phyloP scores from a whole-genome alignment of 768 basidiomycete species.

The Rhizopogon sp. region DNA sequence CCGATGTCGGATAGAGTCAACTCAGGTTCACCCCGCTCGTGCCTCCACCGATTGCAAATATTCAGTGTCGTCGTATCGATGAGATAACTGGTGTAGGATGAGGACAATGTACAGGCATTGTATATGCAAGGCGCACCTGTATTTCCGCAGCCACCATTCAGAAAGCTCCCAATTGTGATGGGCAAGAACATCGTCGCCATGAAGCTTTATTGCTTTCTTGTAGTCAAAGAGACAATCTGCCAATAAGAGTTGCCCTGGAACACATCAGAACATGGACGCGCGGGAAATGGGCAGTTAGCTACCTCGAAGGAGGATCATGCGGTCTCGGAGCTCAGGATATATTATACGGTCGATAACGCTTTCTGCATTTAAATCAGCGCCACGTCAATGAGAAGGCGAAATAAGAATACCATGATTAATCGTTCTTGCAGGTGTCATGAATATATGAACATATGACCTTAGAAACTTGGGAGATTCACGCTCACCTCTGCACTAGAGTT shows the following conservation, averaged over 20 bases:
- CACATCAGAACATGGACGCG: slow-evolving; percentile 5
- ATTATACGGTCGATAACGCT: slow-evolving; percentile 88
- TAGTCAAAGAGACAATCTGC: slow-evolving; percentile 78
- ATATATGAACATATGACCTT: background rate
- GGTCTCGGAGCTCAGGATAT: slow-evolving; percentile 85
- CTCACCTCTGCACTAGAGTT: slow-evolving; percentile 79
- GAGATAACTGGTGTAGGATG: slow-evolving; percentile 52
- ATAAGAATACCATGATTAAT: slow-evolving; percentile 72
- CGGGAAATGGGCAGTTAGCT: slow-evolving; percentile 13
- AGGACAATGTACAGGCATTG: background rate
- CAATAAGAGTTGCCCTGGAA: slow-evolving; percentile 69
- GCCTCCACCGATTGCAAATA: slow-evolving; percentile 84
- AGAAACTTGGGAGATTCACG: background rate
- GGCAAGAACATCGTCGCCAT: slow-evolving; percentile 89
- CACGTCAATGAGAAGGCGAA: background rate
- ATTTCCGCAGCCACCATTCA: slow-evolving; percentile 79
- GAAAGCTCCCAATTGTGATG: slow-evolving; percentile 88
- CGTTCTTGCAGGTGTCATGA: slow-evolving; percentile 41
- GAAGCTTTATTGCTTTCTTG: slow-evolving; percentile 62
- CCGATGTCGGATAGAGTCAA: slow-evolving; percentile 53
- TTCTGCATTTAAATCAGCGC: slow-evolving; percentile 41
- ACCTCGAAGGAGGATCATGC: slow-evolving; percentile 88
- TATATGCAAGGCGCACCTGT: slow-evolving; percentile 44
- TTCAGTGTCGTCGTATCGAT: slow-evolving; percentile 67
- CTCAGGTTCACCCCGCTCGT: slow-evolving; percentile 75